These are phyloP conservation scores for Ceratocystis ficicola DNA, from an alignment of 2,329 filamentous ascomycete genomes.

Conservation along the genomic window DNA sequence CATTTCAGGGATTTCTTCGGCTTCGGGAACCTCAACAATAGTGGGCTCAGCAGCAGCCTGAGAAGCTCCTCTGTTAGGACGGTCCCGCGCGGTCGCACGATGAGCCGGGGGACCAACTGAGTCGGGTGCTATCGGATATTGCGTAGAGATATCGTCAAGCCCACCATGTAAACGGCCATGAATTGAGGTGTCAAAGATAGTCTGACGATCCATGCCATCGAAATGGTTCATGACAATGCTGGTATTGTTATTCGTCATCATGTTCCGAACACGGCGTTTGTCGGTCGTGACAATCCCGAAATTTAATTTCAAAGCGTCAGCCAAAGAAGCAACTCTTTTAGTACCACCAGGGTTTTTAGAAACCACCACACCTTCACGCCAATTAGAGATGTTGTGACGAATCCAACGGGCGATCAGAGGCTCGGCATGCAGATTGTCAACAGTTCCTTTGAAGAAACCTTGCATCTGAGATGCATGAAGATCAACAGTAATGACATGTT, in stretches of 20 bases:
- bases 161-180: conserved; percentile 23
- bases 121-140: not conserved
- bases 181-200: conserved; percentile 30
- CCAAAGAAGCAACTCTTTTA: conserved; percentile 89
- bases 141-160: conserved; percentile 15
- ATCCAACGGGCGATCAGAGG: conserved; percentile 95
- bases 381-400: conserved; percentile 70
- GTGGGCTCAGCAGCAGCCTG: conserved; percentile 14
- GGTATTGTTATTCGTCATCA: conserved; percentile 66
- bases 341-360: conserved; percentile 97
- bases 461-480: conserved; percentile 98
- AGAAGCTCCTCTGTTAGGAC: conserved; percentile 10
- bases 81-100: not conserved
- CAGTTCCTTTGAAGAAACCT: conserved; percentile 94
- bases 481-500: conserved; percentile 95
- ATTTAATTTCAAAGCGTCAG: conserved; percentile 91
- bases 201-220: conserved; percentile 44
- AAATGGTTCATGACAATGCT: conserved; percentile 65
- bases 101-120: conserved; percentile 20
- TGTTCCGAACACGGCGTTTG: conserved; percentile 49
- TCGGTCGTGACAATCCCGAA: conserved; percentile 94
- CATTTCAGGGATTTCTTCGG: conserved; percentile 3
- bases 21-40: conserved; percentile 19
- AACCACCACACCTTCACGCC: conserved; percentile 87
- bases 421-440: conserved; percentile 94